Evolutionary conservation across 441 rosid species (phyloP).

Genomic region (Adansonia gregorii): DNA sequence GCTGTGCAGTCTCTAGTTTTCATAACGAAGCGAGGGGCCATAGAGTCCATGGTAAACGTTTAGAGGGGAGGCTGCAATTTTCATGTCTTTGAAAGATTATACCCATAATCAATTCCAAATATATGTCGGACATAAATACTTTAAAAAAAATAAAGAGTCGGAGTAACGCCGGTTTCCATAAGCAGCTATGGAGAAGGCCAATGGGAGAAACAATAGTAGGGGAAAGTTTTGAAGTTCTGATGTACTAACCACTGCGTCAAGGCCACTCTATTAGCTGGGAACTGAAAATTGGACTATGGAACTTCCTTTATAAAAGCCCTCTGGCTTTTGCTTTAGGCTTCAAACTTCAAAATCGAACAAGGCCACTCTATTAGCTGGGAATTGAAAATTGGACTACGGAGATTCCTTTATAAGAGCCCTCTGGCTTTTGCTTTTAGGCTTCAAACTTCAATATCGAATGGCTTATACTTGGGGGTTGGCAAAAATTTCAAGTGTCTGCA

Average conservation of each 20-base stretch:
- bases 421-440: neutral
- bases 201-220: constrained; percentile 42
- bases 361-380: neutral
- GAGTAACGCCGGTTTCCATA: constrained; percentile 22
- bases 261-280: neutral
- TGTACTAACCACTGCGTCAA: neutral
- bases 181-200: constrained; percentile 34
- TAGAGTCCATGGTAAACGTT: too few relatives aligned
- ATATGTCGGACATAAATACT: too few relatives aligned
- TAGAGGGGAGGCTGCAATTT: too few relatives aligned
- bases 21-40: too few relatives aligned
- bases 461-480: neutral
- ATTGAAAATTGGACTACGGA: neutral
- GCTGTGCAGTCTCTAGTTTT: too few relatives aligned
- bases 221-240: constrained; percentile 8
- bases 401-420: neutral
- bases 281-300: neutral
- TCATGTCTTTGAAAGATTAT: too few relatives aligned
- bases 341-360: too few relatives aligned
- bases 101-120: too few relatives aligned
- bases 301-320: neutral
- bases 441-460: neutral
- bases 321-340: too few relatives aligned
- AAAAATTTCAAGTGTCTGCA: neutral
- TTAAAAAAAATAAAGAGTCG: too few relatives aligned